phyloP scores from a whole-genome alignment of 2,329 filamentous ascomycete species.

The Epichloe amarillans region DNA sequence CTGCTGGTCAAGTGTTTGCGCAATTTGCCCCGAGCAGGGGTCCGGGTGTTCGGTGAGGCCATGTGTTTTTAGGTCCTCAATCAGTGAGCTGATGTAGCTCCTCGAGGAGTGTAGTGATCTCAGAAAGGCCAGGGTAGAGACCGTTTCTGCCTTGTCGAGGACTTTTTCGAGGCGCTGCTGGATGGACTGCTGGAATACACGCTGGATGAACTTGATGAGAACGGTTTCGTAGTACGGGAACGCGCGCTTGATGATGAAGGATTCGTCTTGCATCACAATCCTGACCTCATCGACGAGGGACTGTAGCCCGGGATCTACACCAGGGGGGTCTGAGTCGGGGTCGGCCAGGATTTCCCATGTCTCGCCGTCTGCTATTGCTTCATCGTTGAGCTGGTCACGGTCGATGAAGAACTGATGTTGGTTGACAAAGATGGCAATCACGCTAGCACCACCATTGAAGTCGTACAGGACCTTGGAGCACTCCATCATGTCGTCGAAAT shows the following conservation, averaged over 20 bases:
- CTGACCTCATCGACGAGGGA: constrained; percentile 88
- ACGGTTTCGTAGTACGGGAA: constrained; percentile 97
- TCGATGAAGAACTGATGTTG: constrained; percentile 99
- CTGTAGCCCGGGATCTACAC: constrained; percentile 83
- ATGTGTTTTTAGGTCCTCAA: constrained; percentile 89
- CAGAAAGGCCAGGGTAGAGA: constrained; percentile 85
- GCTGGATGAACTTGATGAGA: constrained; percentile 80
- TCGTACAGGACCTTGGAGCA: constrained; percentile 88
- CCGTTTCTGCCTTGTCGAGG: constrained; percentile 80
- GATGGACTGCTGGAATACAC: constrained; percentile 95
- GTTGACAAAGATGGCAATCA: constrained; percentile 93
- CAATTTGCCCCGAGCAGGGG: constrained; percentile 72
- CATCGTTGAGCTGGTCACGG: constrained; percentile 78
- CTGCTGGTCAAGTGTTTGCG: constrained; percentile 60
- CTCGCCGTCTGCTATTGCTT: constrained; percentile 60
- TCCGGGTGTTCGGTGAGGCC: constrained; percentile 93
- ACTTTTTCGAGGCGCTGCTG: constrained; percentile 94
- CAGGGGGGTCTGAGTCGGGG: constrained; percentile 81
- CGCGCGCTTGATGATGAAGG: constrained; percentile 87
- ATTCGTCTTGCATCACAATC: constrained; percentile 93
- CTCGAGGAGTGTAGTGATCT: constrained; percentile 82
- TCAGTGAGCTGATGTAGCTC: constrained; percentile 72
- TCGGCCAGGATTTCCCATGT: constrained; percentile 89
- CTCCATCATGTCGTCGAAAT: constrained; percentile 97
- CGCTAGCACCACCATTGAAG: constrained; percentile 90